Conservation (phyloP, 495 filamentous ascomycete species). For the Aspergillus conjunctus region DNA sequence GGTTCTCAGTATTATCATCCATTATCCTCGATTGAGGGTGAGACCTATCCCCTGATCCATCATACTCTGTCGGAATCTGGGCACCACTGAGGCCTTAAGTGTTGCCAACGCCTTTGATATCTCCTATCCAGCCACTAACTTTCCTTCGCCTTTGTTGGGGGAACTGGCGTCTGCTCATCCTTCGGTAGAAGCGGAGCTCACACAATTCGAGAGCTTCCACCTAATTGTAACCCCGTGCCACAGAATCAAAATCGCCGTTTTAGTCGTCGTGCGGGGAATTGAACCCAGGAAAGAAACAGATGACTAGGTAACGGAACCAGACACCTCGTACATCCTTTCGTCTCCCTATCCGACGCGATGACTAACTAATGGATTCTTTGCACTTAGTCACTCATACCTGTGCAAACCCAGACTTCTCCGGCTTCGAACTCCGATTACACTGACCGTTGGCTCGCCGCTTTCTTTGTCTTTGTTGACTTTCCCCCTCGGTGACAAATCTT, state of each 20-base stretch:
- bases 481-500: neutral
- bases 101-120: too few relatives aligned
- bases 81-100: too few relatives aligned
- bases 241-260: neutral
- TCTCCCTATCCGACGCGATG: neutral
- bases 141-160: neutral
- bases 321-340: neutral
- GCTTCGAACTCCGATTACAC: neutral
- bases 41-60: too few relatives aligned
- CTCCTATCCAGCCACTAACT: neutral
- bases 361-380: too few relatives aligned
- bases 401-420: too few relatives aligned
- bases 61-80: too few relatives aligned
- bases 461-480: neutral
- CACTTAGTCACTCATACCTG: neutral
- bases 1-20: too few relatives aligned
- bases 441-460: neutral
- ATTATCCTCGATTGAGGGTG: too few relatives aligned
- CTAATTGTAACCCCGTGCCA: neutral
- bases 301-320: conserved; percentile 12
- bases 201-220: neutral
- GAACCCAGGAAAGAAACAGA: conserved; percentile 4
- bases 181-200: neutral
- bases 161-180: neutral
- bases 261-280: conserved; percentile 8